Evolutionary conservation across 2,329 filamentous ascomycete genomes (phyloP), one percentile per base, ranked within the genome.

Genomic region (Colletotrichum tamarilloi): DNA sequence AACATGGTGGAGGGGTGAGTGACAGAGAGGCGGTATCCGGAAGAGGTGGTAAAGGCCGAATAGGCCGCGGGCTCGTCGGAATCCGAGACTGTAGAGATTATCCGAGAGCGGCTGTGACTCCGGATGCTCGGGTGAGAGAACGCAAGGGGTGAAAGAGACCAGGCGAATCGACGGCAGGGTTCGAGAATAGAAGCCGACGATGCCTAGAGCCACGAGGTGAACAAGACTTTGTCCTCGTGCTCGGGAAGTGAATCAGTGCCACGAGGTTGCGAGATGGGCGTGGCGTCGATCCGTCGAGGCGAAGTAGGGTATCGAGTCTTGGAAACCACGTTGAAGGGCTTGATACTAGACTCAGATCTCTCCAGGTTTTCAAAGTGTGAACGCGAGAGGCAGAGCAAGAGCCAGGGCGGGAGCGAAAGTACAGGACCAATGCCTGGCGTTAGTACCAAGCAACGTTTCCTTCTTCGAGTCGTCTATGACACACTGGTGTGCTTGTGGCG

Each of bases 1-100:
- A 91, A 79, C 90, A 92, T 92, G 68, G 73, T 78, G 65, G 65
- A 22, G 49, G 22, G 55, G 55, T 14, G 35, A 56, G 32, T 42
- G 46, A 56, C 46, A 28, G 35, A 3, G 35, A 32, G 53, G 66
- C 53, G 60, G 26, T 46, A 6, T 19, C 26, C 24, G 55, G 56
- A 73, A 73, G 22, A 12, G 19, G 53, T 46, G 59, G 55, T 65
- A 22, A 52, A 49, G 35, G 26, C 30, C 66, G 46, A 55, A 28
- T 38, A 57, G 55, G 42, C 14, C 55, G 60, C 32, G 67, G 64
- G 46, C 38, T 22, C 30, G 35, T 60, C 58, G 42, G 69, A 66
- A 58, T 11, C 24, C 38, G 63, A 58, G 62, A 58, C 24, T 63
- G 53, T 30, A 52, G 62, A 24, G 42, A 24, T 14, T 38, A 67